phyloP scores from a whole-genome alignment of 805 yeast genomes.

The Cyberlindnera euphorbiiphila region DNA sequence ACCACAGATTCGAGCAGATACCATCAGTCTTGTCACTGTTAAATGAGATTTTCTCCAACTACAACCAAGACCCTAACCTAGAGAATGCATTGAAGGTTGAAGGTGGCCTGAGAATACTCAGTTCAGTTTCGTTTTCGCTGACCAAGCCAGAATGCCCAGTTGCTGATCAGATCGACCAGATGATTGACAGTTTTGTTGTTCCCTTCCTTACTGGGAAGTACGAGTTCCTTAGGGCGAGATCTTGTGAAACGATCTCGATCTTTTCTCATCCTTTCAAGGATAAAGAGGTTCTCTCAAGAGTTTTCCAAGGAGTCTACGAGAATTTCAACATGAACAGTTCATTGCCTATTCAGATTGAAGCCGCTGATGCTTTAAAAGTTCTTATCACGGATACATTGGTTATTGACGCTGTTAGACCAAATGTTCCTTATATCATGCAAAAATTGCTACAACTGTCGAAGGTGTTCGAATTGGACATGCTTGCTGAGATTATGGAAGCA shows the following conservation, averaged over 20 bases:
- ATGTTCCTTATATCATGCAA: slow-evolving; percentile 81
- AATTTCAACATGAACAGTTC: slow-evolving; percentile 40
- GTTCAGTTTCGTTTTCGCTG: slow-evolving; percentile 57
- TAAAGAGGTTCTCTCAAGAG: slow-evolving; percentile 36
- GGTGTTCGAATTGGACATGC: slow-evolving; percentile 78
- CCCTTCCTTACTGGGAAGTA: slow-evolving; percentile 63
- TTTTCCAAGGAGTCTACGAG: slow-evolving; percentile 38
- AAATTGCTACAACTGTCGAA: slow-evolving; percentile 71
- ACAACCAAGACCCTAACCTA: slow-evolving; percentile 31
- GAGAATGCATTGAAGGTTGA: slow-evolving; percentile 63
- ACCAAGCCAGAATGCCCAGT: slow-evolving; percentile 50
- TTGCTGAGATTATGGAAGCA: slow-evolving; percentile 91
- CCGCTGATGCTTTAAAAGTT: slow-evolving; percentile 84
- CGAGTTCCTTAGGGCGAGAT: slow-evolving; percentile 73
- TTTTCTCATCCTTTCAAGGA: slow-evolving; percentile 33
- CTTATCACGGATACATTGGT: slow-evolving; percentile 67
- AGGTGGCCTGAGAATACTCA: slow-evolving; percentile 76
- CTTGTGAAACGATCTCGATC: slow-evolving; percentile 56
- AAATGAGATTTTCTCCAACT: slow-evolving; percentile 42
- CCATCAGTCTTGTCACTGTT: slow-evolving; percentile 53
- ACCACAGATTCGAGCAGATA: slow-evolving; percentile 52
- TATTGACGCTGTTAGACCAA: slow-evolving; percentile 60
- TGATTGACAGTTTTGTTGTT: slow-evolving; percentile 59
- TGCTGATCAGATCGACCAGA: slow-evolving; percentile 58
- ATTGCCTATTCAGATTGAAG: slow-evolving; percentile 79